Percentiles rank a stretch among this genome's conserved stretches.
phyloP scores from a whole-genome alignment of 164 flowering plant genomes.

The Platanus orientalis region DNA sequence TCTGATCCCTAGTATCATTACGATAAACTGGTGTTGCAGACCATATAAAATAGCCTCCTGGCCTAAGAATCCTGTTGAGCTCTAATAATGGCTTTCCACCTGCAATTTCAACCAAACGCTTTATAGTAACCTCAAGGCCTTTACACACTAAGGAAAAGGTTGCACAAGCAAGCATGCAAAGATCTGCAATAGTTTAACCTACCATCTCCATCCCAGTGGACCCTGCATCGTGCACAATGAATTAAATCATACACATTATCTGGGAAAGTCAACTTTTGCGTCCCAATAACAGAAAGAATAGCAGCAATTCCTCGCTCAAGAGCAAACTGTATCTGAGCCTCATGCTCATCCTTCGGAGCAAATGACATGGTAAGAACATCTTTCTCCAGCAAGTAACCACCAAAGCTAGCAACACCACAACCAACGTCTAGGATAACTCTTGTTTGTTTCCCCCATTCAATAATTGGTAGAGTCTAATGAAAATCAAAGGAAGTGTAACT shows the following conservation, averaged over 20 bases:
- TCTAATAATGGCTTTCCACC: conserved; percentile 90
- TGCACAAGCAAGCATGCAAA: conserved; percentile 1
- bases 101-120: conserved; percentile 24
- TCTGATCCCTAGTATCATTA: conserved; percentile 49
- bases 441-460: conserved; percentile 68
- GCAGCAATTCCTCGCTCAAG: conserved; percentile 97
- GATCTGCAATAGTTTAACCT: conserved; percentile 13
- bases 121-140: neutral
- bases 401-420: conserved; percentile 99
- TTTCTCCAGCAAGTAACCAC: conserved; percentile 79
- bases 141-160: neutral
- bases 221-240: conserved; percentile 95
- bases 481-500: neutral
- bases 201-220: conserved; percentile 95
- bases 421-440: conserved; percentile 90
- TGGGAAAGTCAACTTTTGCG: conserved; percentile 72
- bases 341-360: conserved; percentile 97
- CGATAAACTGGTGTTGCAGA: conserved; percentile 96
- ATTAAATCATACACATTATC: conserved; percentile 72
- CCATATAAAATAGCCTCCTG: conserved; percentile 93
- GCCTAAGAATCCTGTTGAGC: conserved; percentile 86
- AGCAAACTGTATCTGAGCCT: conserved; percentile 98
- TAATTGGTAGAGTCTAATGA: conserved; percentile 49
- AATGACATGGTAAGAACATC: conserved; percentile 87
- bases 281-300: conserved; percentile 74